Conservation (phyloP, 2,329 filamentous ascomycete genomes). For the Trichoderma koningiopsis region DNA sequence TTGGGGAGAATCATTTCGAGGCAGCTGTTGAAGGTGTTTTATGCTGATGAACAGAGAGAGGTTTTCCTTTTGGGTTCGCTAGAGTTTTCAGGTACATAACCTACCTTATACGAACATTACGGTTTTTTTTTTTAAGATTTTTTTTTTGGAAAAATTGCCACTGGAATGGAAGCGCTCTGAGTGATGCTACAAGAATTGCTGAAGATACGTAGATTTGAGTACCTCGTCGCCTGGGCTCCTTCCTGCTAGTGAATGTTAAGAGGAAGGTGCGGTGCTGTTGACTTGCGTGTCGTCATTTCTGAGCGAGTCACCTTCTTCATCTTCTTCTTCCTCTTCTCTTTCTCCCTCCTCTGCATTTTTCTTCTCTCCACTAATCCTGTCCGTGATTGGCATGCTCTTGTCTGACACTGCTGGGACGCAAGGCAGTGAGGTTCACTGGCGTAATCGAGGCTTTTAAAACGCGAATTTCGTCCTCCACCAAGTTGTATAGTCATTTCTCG, state of each 20-base stretch:
- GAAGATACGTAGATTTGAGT: neutral
- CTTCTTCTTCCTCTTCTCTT: neutral
- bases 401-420: neutral
- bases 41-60: neutral
- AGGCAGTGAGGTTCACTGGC: neutral
- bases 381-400: neutral
- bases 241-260: neutral
- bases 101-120: neutral
- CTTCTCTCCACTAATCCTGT: neutral
- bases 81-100: slow-evolving; percentile 1
- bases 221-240: neutral
- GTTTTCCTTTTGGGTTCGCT: neutral
- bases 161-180: neutral
- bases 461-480: neutral
- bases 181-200: neutral
- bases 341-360: neutral
- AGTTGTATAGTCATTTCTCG: neutral
- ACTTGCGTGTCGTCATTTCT: neutral
- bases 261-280: slow-evolving; percentile 11
- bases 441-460: neutral
- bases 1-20: neutral
- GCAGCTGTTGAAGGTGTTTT: neutral
- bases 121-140: neutral
- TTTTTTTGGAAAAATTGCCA: neutral
- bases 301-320: neutral